Percentiles rank a stretch among this genome's conserved stretches.
These are phyloP conservation scores for Sporisorium scitamineum DNA, from an alignment of 1,284 basidiomycete species.

Conservation along the genomic window DNA sequence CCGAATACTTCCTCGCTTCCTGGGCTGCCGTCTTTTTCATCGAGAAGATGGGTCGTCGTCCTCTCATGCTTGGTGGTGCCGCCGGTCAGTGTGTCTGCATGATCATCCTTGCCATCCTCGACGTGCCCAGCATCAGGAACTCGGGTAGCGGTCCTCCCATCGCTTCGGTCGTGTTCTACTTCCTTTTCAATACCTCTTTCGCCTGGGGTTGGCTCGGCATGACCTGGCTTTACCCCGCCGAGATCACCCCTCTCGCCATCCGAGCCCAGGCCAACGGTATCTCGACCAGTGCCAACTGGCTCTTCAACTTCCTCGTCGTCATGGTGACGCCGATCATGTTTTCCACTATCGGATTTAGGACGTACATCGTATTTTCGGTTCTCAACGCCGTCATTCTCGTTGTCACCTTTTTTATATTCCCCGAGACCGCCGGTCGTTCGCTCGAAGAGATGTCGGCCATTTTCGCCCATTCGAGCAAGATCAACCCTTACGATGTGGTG, in stretches of 20 bases:
- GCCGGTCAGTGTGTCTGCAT: constrained; percentile 61
- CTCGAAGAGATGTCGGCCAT: constrained; percentile 66
- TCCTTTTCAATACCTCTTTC: constrained; percentile 67
- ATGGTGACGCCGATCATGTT: constrained; percentile 61
- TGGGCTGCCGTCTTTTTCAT: constrained; percentile 65
- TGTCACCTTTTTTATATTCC: constrained; percentile 59
- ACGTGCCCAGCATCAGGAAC: constrained; percentile 28
- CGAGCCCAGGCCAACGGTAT: constrained; percentile 65
- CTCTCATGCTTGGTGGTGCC: constrained; percentile 63
- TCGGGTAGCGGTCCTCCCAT: constrained; percentile 32
- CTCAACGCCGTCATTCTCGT: constrained; percentile 59
- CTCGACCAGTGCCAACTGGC: constrained; percentile 62
- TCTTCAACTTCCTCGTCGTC: constrained; percentile 66
- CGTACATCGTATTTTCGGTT: constrained; percentile 56
- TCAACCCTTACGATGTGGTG: constrained; percentile 65
- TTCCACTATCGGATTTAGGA: constrained; percentile 42
- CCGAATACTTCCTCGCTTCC: constrained; percentile 67
- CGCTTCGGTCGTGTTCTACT: constrained; percentile 61
- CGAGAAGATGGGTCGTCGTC: constrained; percentile 63
- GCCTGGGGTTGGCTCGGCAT: constrained; percentile 68
- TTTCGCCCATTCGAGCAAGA: constrained; percentile 57
- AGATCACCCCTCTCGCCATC: constrained; percentile 65
- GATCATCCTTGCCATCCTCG: constrained; percentile 54
- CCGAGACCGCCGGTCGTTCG: constrained; percentile 62
- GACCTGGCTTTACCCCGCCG: constrained; percentile 69